phyloP scores from a whole-genome alignment of 2,329 filamentous ascomycete species.

The Pseudocercospora musae region DNA sequence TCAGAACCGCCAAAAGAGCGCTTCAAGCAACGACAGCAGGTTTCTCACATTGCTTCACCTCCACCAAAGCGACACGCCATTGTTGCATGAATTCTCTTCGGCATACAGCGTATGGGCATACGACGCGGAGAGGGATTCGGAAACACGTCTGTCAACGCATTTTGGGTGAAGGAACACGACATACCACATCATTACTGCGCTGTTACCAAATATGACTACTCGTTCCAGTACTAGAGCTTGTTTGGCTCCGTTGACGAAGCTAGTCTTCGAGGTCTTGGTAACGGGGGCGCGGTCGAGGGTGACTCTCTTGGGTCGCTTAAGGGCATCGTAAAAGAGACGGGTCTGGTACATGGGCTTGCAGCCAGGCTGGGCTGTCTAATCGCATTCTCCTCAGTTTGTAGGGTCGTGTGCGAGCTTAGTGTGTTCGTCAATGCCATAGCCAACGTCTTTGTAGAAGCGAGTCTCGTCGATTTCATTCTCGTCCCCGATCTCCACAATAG shows the following conservation, averaged over 20 bases:
- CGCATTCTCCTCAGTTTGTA: slow-evolving; percentile 15
- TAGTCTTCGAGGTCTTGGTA: not conserved
- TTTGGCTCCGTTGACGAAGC: slow-evolving; percentile 50
- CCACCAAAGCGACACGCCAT: too few species aligned
- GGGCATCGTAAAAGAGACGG: slow-evolving; percentile 8
- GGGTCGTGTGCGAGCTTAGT: slow-evolving; percentile 20
- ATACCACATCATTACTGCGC: too few species aligned
- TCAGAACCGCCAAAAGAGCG: too few species aligned
- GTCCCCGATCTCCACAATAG: not conserved
- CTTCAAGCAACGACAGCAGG: too few species aligned
- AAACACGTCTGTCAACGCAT: too few species aligned
- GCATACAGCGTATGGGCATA: too few species aligned
- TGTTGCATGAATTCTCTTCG: too few species aligned
- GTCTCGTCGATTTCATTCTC: not conserved
- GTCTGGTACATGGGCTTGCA: slow-evolving; percentile 18
- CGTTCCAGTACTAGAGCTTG: slow-evolving; percentile 74
- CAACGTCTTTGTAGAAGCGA: slow-evolving; percentile 1
- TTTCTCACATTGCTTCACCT: too few species aligned
- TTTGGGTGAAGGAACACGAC: too few species aligned
- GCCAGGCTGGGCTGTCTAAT: slow-evolving; percentile 14
- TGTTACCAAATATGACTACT: too few species aligned
- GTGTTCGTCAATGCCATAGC: slow-evolving; percentile 15
- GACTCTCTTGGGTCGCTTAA: slow-evolving; percentile 4
- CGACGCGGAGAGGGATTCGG: too few species aligned
- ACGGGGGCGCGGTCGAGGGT: slow-evolving; percentile 21